These are phyloP conservation scores for Phytophthora sojae DNA, from an alignment of 352 stramenopile genomes.

Conservation along the genomic window DNA sequence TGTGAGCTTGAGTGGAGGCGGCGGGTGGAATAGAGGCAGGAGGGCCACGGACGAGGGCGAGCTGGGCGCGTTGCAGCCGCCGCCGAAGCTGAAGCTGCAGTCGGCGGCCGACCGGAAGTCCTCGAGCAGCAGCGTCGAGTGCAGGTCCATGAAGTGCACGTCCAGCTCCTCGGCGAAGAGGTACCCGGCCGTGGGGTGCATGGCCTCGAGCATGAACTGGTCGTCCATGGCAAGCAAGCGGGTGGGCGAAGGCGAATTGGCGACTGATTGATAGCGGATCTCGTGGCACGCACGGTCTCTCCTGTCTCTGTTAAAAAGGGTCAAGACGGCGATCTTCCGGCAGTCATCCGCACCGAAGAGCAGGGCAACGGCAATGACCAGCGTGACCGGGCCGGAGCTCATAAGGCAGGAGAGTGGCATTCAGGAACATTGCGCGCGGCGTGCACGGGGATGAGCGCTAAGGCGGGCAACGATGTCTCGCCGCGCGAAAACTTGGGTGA, in stretches of 20 bases:
- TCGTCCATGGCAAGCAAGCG: conserved; percentile 18
- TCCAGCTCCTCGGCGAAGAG: conserved; percentile 40
- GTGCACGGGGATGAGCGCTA: conserved; percentile 3
- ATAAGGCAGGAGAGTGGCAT: not conserved
- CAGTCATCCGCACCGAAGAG: not conserved
- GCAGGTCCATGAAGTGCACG: conserved; percentile 15
- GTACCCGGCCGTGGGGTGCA: conserved; percentile 37
- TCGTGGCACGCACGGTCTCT: conserved; percentile 3
- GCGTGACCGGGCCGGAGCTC: not conserved
- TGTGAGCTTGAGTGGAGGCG: conserved; percentile 2
- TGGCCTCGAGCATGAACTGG: conserved; percentile 11
- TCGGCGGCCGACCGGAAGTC: conserved; percentile 27
- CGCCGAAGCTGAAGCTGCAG: conserved; percentile 6
- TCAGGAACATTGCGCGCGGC: conserved; percentile 18
- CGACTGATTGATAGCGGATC: conserved; percentile 23
- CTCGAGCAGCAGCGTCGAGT: conserved; percentile 16
- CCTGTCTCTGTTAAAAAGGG: not conserved
- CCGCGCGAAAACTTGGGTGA: not conserved
- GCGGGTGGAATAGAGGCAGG: conserved; percentile 20
- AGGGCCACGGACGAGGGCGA: conserved; percentile 39
- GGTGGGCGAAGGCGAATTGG: conserved; percentile 15
- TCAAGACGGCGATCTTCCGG: conserved; percentile 4
- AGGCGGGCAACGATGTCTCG: not conserved
- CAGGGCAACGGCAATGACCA: not conserved
- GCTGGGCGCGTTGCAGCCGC: not conserved